Base-by-base conservation (phyloP, 129 eudicot species). In the Lactuca saligna region DNA sequence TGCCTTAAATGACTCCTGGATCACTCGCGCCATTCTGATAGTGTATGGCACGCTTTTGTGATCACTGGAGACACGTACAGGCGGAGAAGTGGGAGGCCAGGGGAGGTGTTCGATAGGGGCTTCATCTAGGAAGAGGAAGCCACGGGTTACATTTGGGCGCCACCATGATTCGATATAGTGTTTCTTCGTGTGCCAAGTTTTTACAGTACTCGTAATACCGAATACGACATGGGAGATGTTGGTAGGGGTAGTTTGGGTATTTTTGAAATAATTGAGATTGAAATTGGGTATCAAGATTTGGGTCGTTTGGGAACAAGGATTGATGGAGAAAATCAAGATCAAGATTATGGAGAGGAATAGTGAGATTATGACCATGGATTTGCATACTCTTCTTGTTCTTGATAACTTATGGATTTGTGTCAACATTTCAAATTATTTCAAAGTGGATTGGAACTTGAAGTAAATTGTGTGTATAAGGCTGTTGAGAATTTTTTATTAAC, bases 151-250 rank as follows among this genome's bases (percentile, higher is more conserved):
- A 58, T 82, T 86, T 12, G 83, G 90, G 3, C 15, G 50, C 97
- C 95, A 87, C 97, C 95, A 90, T 37, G 91, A 67, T 60, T 84
- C 80, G 12, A 78, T 66, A 32, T 82, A 84, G 49, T 71, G 51
- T 49, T 72, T 87, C 66, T 74, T 84, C 6, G 56, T 8, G 0
- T 37, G 25, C 87, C 90, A 87, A 49, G 70, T 57, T 48, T 74
- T 74, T 5, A 71, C 68, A 8, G 77, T 61, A 42, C 95, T 74
- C 4, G 74, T 78, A 60, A 87, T 80, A 57, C 87, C 82, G 31
- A 87, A 84, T 13, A 82, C 79, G 17, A 87, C 68, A 75, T 87
- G 85, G 82, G 80, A 72, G 48, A 85, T 59, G 54, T 72, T 79
- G 1, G 90, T 85, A 4, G 69, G 76, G 59, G 79, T 68, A 42